Base-by-base conservation (phyloP, 2,329 filamentous ascomycete species). In the Exophiala mesophila region DNA sequence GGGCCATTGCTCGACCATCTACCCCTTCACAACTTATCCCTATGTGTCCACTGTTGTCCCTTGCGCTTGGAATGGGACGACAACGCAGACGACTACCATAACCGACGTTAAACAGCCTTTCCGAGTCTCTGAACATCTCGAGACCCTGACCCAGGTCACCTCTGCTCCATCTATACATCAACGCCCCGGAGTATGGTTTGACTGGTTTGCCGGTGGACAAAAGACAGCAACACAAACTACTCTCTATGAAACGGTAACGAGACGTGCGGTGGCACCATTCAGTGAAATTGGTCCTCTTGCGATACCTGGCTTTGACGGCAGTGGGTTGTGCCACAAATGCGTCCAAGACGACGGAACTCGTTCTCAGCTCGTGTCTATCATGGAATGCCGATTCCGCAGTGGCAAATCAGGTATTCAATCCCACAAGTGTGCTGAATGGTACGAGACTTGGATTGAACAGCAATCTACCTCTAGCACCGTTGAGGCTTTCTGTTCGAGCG, bases 1-100 rank as follows among this genome's bases (percentile, higher is more conserved):
- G 31, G 41, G 41, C 2, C 28, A 37, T 8, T 44, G 41, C 34
- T 38, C 41, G 12, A 44, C 34, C n/a, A 40, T 12, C 4, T 43
- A 36, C 24, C 40, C 43, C 12, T 49, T 40, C 19, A 46, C 39
- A 20, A 49, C 43, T 20, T 49, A 43, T 18, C 35, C 38, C 19
- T 49, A 38, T 35, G 43, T 49, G 5, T 49, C 47, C 9, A 49
- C 47, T 3, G 47, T 49, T 9, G 37, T 49, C 20, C 47, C 47
- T 5, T 46, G 36, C 33, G 41, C 32, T n/a, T 42, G 42, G 42
- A 35, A 42, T 21, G 39, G 39, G 28, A 41, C 43, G 8, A 46
- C 47, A 5, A 46, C 42, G 7, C 39, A 45, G 23, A 46, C n/a
- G 3, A 36, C 39, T n/a, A 46, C 43, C 5, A 39, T 49, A 2